phyloP scores from a whole-genome alignment of 2,329 filamentous ascomycete species.

The Metarhizium robertsii region DNA sequence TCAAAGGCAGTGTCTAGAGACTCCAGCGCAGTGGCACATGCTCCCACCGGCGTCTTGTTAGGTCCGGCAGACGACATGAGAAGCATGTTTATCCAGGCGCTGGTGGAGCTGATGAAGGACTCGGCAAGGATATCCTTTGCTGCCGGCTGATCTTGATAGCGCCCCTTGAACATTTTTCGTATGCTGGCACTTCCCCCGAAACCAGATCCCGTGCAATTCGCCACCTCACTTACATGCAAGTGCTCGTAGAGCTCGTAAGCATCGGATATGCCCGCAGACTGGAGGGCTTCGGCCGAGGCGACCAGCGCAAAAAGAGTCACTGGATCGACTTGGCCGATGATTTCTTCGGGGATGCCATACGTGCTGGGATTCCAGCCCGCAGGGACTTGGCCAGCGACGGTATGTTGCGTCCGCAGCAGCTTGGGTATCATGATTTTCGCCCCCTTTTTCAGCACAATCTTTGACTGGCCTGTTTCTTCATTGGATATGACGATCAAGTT shows the following conservation, averaged over 20 bases:
- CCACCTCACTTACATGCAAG: neutral
- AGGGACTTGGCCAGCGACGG: neutral
- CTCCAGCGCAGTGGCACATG: slow-evolving; percentile 88
- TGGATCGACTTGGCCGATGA: neutral
- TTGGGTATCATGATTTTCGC: neutral
- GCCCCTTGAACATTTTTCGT: neutral
- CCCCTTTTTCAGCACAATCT: neutral
- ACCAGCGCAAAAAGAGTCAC: neutral
- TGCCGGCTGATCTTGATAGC: neutral
- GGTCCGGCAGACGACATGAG: slow-evolving; percentile 84
- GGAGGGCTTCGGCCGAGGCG: neutral
- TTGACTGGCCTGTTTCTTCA: neutral
- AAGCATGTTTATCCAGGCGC: slow-evolving; percentile 93
- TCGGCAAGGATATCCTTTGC: neutral
- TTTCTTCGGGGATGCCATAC: neutral
- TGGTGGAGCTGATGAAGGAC: slow-evolving; percentile 49
- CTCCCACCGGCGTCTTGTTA: slow-evolving; percentile 90
- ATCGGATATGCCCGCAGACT: neutral
- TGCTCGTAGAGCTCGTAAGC: neutral
- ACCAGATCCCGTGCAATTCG: neutral
- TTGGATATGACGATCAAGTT: neutral
- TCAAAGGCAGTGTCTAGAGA: slow-evolving; percentile 91
- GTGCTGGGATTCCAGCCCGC: neutral
- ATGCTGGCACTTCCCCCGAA: neutral
- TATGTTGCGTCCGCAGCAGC: neutral